Conservation (phyloP, 176 grass and related monocot species). For the Ananas comosus region DNA sequence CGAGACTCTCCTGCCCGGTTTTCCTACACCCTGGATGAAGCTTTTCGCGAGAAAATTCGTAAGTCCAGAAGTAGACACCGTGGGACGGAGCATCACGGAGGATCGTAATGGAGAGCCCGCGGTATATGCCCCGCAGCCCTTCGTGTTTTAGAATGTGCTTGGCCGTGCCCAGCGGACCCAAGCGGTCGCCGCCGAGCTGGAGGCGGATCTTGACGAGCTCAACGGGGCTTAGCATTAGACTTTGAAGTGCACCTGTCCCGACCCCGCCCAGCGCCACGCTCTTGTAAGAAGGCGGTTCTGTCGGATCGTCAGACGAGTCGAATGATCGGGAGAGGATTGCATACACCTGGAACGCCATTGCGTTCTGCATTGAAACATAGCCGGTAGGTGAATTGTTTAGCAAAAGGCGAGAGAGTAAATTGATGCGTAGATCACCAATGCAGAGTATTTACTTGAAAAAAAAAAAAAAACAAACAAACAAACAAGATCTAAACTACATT, state of each 20-base stretch:
- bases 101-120: slow-evolving; percentile 61
- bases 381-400: background rate
- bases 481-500: too few species aligned
- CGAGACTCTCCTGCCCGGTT: slow-evolving; percentile 42
- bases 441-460: too few species aligned
- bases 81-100: slow-evolving; percentile 88
- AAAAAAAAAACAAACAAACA: too few species aligned
- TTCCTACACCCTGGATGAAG: slow-evolving; percentile 74
- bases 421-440: background rate
- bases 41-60: slow-evolving; percentile 62
- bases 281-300: slow-evolving; percentile 53
- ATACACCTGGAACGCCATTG: slow-evolving; percentile 87
- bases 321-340: slow-evolving; percentile 65
- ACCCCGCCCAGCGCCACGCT: slow-evolving; percentile 71
- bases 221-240: slow-evolving; percentile 65
- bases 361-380: slow-evolving; percentile 46
- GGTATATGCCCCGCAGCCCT: slow-evolving; percentile 62
- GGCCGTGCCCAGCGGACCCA: slow-evolving; percentile 50
- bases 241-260: slow-evolving; percentile 68
- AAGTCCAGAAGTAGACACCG: slow-evolving; percentile 96
- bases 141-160: slow-evolving; percentile 47
- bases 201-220: slow-evolving; percentile 92
- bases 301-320: slow-evolving; percentile 5
- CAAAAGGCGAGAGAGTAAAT: background rate
- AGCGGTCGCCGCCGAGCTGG: slow-evolving; percentile 26